These are phyloP conservation scores for Penicillium roqueforti DNA, from an alignment of 495 filamentous ascomycete genomes.

Conservation along the genomic window DNA sequence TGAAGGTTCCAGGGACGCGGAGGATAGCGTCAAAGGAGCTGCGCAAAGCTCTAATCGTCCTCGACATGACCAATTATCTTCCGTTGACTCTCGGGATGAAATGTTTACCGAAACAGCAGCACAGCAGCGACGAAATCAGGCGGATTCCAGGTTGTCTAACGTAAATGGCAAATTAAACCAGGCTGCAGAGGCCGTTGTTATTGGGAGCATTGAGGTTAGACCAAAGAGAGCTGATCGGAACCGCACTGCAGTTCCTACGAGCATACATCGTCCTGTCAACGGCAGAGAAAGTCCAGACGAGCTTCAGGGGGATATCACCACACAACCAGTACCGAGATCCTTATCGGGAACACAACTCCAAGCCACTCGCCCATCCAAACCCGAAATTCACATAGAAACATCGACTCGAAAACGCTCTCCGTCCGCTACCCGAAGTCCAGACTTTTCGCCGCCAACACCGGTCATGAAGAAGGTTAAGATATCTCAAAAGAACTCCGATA, in stretches of 20 bases:
- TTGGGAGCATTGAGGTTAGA: constrained; percentile 19
- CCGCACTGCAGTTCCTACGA: neutral
- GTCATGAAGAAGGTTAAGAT: constrained; percentile 18
- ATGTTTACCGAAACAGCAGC: constrained; percentile 27
- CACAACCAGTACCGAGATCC: constrained; percentile 19
- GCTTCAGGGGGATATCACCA: constrained; percentile 39
- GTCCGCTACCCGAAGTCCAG: constrained; percentile 31
- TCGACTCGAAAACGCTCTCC: constrained; percentile 23
- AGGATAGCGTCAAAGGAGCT: constrained; percentile 11
- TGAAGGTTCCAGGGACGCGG: constrained; percentile 24
- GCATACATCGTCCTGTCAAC: constrained; percentile 1
- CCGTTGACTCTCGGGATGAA: constrained; percentile 18
- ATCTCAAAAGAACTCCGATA: constrained; percentile 9
- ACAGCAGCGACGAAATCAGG: constrained; percentile 24
- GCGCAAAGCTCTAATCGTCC: neutral
- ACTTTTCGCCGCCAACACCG: constrained; percentile 19
- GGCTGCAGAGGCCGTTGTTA: neutral
- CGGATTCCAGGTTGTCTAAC: neutral
- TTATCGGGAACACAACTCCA: constrained; percentile 5
- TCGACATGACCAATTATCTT: constrained; percentile 4
- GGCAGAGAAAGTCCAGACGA: constrained; percentile 43
- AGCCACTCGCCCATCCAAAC: neutral
- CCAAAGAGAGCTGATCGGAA: neutral
- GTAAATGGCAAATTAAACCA: constrained; percentile 1
- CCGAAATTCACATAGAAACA: neutral